Evolutionary conservation across 176 grass and related monocot genomes (phyloP).

Genomic region (Avena insularis): DNA sequence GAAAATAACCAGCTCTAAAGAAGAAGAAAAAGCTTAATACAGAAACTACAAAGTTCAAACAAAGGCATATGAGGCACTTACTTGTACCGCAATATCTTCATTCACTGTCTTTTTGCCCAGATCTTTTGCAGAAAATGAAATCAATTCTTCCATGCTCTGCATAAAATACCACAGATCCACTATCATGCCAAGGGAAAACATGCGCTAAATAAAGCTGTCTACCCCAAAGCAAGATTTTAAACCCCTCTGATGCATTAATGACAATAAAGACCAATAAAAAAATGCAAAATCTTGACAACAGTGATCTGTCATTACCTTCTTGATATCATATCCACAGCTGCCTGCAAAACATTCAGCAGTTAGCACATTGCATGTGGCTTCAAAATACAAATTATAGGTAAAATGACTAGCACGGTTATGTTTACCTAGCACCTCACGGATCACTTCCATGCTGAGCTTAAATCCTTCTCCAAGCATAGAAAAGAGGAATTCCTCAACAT

Average conservation of each 20-base stretch:
- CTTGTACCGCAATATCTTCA: conserved; percentile 41
- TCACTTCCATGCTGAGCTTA: conserved; percentile 74
- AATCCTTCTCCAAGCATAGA: conserved; percentile 97
- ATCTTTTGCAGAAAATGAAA: conserved; percentile 66
- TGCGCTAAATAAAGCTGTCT: conserved; percentile 9
- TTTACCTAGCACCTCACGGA: conserved; percentile 84
- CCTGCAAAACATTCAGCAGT: conserved; percentile 57
- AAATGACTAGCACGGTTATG: conserved; percentile 37
- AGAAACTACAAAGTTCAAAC: conserved; percentile 28
- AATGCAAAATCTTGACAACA: conserved; percentile 32
- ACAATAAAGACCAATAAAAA: conserved; percentile 39
- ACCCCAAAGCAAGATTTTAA: conserved; percentile 18
- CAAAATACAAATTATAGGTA: conserved; percentile 13
- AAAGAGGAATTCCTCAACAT: conserved; percentile 95
- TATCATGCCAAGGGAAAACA: conserved; percentile 27
- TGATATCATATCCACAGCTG: conserved; percentile 84
- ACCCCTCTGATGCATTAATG: conserved; percentile 15
- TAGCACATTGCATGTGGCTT: conserved; percentile 27
- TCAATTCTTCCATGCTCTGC: conserved; percentile 90
- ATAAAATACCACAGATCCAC: conserved; percentile 36
- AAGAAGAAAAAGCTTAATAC: conserved; percentile 16
- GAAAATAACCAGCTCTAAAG: conserved; percentile 11
- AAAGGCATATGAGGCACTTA: conserved; percentile 40
- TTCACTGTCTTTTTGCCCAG: conserved; percentile 53
- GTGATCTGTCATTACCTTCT: conserved; percentile 57